A percentile compares a stretch with the other conserved stretches of the same genome.
These are phyloP conservation scores for Penicillium cataractarum DNA, from an alignment of 495 filamentous ascomycete species.

Conservation along the genomic window DNA sequence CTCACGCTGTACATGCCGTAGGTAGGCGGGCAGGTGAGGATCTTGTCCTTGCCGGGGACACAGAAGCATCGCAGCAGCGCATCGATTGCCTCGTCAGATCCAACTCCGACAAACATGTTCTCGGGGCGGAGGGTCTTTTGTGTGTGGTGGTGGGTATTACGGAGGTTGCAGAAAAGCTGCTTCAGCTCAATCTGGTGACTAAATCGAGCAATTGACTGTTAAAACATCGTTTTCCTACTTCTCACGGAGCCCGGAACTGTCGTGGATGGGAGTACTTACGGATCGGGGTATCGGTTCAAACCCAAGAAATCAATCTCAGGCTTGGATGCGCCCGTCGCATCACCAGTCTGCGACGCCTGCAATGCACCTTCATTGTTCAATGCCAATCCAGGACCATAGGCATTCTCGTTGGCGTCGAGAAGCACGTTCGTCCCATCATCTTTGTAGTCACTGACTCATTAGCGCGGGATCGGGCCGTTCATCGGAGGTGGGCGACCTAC, in stretches of 20 bases:
- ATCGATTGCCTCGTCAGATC: constrained; percentile 96
- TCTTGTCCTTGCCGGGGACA: constrained; percentile 79
- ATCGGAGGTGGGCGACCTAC: constrained; percentile 50
- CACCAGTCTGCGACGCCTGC: constrained; percentile 36
- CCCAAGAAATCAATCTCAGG: constrained; percentile 69
- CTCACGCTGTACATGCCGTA: constrained; percentile 98
- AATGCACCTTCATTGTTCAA: constrained; percentile 52
- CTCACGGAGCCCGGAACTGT: too few species aligned
- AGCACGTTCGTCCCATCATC: constrained; percentile 96
- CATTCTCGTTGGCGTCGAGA: constrained; percentile 97
- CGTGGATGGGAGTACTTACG: constrained; percentile 51
- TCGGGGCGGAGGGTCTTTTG: constrained; percentile 71
- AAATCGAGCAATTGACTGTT: background rate
- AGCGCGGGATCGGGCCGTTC: constrained; percentile 29
- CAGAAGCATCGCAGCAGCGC: constrained; percentile 92
- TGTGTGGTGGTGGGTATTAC: constrained; percentile 84
- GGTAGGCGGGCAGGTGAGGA: constrained; percentile 92
- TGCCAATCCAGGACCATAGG: constrained; percentile 77
- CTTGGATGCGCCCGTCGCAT: constrained; percentile 41
- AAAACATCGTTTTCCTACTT: background rate
- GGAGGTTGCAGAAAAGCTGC: constrained; percentile 80
- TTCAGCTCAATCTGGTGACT: constrained; percentile 87
- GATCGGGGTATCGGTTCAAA: constrained; percentile 94
- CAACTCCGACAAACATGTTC: constrained; percentile 93
- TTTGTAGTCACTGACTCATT: constrained; percentile 86